Base-by-base conservation (phyloP, 345 rosid genomes). In the Anastatica hierochuntica region DNA sequence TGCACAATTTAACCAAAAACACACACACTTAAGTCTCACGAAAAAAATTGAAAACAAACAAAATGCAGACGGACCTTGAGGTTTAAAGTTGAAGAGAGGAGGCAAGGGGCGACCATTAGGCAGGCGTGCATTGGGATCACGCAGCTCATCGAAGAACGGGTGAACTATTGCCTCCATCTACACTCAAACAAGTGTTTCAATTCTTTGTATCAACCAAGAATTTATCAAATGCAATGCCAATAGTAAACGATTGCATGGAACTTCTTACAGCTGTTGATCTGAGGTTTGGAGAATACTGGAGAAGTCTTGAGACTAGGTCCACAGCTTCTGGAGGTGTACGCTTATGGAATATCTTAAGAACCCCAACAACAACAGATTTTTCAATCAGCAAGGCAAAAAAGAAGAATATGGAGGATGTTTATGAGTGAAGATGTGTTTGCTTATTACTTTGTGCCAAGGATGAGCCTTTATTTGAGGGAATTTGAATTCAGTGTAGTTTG, bases 81-180 rank as follows among this genome's bases (percentile, higher is more conserved):
- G 61, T 40, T 70, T 74, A 21, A 74, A 67, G 67, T 70, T 70
- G 67, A 85, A 82, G 29, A 85, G 76, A 23, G 90, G 85, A 10
- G 95, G 95, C 63, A 83, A 70, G 46, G 84, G 57, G 12, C 95
- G 90, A 15, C 95, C 88, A 35, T 76, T 82, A 21, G 90, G 95
- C 56, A 85, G 70, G 43, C 82, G 80, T 24, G 81, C 56, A 57
- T 72, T 85, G 50, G 83, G 90, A 26, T 78, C 85, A 4, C 90
- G 85, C 24, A 85, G 74, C 78, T 85, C 95, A 44, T 85, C 85
- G 45, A 85, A 85, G 63, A 85, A 83, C 36, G 90, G 88, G 71
- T 85, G 95, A 1, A 72, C 72, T 68, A 80, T 72, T 14, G 88
- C 67, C 63, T 68, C 72, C 63, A 61, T 60, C 72, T 68, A 43